These are phyloP conservation scores for Botrytis sinoallii DNA, from an alignment of 2,329 filamentous ascomycete species.

Conservation along the genomic window DNA sequence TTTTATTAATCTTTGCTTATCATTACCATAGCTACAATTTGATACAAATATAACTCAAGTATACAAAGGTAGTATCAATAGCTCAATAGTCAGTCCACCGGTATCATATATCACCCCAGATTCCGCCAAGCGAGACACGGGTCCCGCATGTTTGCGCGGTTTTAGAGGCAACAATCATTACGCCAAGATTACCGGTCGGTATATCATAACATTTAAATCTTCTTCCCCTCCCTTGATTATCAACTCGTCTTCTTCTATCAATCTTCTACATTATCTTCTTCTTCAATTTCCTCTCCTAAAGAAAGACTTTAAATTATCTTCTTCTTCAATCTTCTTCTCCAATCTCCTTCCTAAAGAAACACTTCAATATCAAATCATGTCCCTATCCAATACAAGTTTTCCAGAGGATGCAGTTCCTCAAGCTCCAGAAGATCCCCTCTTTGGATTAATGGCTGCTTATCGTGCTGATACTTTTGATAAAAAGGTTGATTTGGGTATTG, in stretches of 20 bases:
- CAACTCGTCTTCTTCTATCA: conserved; percentile 20
- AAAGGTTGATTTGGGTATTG: conserved; percentile 91
- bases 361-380: conserved; percentile 68
- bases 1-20: background rate
- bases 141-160: conserved; percentile 10
- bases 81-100: too few species aligned
- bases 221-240: conserved; percentile 11
- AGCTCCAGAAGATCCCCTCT: conserved; percentile 92
- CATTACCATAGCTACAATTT: background rate
- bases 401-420: conserved; percentile 74
- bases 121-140: conserved; percentile 13
- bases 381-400: conserved; percentile 61
- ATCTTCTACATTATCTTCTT: background rate
- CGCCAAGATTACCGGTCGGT: background rate
- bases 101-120: conserved; percentile 19
- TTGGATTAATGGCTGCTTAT: conserved; percentile 87
- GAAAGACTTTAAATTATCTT: conserved; percentile 60
- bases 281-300: conserved; percentile 40
- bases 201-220: conserved; percentile 22
- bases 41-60: background rate
- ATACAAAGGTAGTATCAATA: background rate
- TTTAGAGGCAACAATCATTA: background rate
- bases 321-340: conserved; percentile 16
- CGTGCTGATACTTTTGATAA: conserved; percentile 70
- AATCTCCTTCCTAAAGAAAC: conserved; percentile 46